A percentile compares a stretch with the other conserved stretches of the same genome.
Evolutionary conservation across 164 flowering plant genomes (phyloP).

Genomic region (Stephania yunnanensis): DNA sequence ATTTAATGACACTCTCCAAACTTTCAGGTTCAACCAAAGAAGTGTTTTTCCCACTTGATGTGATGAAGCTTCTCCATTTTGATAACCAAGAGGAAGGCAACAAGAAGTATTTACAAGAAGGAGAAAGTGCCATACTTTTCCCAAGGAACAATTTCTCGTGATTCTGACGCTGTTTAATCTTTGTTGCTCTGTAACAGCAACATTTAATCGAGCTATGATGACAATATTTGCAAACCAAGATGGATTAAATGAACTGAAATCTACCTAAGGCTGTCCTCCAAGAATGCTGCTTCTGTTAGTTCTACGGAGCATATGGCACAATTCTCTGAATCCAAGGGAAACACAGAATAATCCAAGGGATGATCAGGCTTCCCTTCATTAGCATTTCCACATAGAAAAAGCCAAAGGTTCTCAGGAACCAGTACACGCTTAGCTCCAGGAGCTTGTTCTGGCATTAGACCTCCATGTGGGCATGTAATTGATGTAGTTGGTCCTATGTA

Average conservation of each 20-base stretch:
- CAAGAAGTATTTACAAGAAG: conserved; percentile 60
- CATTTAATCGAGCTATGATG: conserved; percentile 20
- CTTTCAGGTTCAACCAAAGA: conserved; percentile 59
- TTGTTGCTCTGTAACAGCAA: conserved; percentile 56
- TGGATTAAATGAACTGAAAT: conserved; percentile 4
- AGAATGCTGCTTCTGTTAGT: conserved; percentile 63
- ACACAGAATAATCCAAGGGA: conserved; percentile 47
- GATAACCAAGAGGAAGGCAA: conserved; percentile 83
- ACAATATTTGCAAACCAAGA: conserved; percentile 2
- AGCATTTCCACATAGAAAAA: conserved; percentile 63
- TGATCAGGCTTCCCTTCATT: conserved; percentile 61
- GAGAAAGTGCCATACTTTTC: conserved; percentile 51
- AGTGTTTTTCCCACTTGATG: conserved; percentile 54
- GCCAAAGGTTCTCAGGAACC: conserved; percentile 87
- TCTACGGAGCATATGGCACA: conserved; percentile 61
- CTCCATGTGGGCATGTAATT: conserved; percentile 80
- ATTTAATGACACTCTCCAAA: conserved; percentile 45
- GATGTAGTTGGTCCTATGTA: conserved; percentile 85
- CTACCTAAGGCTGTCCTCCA: conserved; percentile 73
- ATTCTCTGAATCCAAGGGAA: conserved; percentile 50
- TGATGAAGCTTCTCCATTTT: conserved; percentile 72
- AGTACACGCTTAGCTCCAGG: conserved; percentile 76
- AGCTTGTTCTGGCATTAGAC: conserved; percentile 77
- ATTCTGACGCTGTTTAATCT: conserved; percentile 72
- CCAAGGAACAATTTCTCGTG: conserved; percentile 80